Conservation (phyloP, 495 filamentous ascomycete species). For the Opeltia flavorubescens region DNA sequence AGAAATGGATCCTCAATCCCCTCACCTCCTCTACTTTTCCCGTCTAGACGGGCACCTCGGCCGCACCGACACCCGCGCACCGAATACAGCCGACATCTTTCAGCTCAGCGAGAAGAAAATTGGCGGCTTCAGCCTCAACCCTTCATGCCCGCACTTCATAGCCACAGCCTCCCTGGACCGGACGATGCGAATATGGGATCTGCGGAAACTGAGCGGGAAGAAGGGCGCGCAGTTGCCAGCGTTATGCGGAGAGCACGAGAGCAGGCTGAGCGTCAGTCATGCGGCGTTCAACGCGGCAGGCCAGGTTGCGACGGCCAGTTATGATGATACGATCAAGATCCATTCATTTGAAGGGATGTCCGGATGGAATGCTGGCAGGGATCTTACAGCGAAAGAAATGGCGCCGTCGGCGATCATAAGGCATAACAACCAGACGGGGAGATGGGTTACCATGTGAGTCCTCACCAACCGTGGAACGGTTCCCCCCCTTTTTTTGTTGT, state of each 20-base stretch:
- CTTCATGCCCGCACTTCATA: slow-evolving; percentile 61
- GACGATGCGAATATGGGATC: slow-evolving; percentile 81
- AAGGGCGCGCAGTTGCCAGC: slow-evolving; percentile 42
- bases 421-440: slow-evolving; percentile 94
- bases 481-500: slow-evolving; percentile 2
- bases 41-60: slow-evolving; percentile 71
- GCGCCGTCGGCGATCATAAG: slow-evolving; percentile 50
- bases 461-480: neutral
- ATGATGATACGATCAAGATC: slow-evolving; percentile 91
- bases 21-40: slow-evolving; percentile 72
- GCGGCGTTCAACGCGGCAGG: slow-evolving; percentile 74
- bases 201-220: slow-evolving; percentile 57
- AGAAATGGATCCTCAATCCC: slow-evolving; percentile 55
- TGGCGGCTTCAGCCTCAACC: slow-evolving; percentile 78
- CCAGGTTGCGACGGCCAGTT: slow-evolving; percentile 78
- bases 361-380: slow-evolving; percentile 48
- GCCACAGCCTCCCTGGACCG: slow-evolving; percentile 87
- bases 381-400: slow-evolving; percentile 46
- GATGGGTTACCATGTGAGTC: slow-evolving; percentile 58
- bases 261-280: slow-evolving; percentile 73
- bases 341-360: slow-evolving; percentile 58
- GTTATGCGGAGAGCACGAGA: slow-evolving; percentile 68
- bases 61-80: slow-evolving; percentile 57
- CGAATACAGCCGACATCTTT: slow-evolving; percentile 42
- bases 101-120: slow-evolving; percentile 88